Evolutionary conservation across 2,329 filamentous ascomycete genomes (phyloP).

Genomic region (Teratosphaeria destructans): DNA sequence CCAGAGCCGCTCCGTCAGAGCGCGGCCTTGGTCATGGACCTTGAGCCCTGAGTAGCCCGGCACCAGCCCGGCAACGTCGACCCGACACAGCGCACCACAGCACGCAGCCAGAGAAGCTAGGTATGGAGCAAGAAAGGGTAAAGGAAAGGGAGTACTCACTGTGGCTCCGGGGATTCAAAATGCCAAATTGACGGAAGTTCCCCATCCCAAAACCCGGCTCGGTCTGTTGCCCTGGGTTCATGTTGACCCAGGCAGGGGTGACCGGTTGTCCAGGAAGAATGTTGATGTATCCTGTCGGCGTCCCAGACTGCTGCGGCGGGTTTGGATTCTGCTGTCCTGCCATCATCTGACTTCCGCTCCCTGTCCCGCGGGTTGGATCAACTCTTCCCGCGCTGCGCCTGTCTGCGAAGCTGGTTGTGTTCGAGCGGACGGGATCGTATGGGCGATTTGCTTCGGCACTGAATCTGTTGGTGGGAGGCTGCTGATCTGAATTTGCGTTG

Average conservation of each 20-base stretch:
- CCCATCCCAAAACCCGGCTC: not conserved
- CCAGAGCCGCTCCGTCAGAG: not conserved
- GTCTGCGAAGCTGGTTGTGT: no score
- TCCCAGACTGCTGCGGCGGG: not conserved
- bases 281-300: not conserved
- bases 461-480: not conserved
- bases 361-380: no score
- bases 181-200: not conserved
- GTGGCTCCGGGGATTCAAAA: no score
- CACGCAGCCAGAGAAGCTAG: not conserved
- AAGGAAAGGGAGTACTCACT: not conserved
- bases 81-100: not conserved
- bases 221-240: not conserved
- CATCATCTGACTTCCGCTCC: not conserved
- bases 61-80: not conserved
- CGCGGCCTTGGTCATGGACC: not conserved
- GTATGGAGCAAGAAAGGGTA: not conserved
- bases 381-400: no score
- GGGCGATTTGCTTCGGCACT: not conserved
- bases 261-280: not conserved
- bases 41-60: not conserved
- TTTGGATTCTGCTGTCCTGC: not conserved
- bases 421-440: not conserved
- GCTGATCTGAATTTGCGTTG: not conserved
- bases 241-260: not conserved